These are phyloP conservation scores for Lactarius tabidus DNA, from an alignment of 768 basidiomycete genomes.

Conservation along the genomic window DNA sequence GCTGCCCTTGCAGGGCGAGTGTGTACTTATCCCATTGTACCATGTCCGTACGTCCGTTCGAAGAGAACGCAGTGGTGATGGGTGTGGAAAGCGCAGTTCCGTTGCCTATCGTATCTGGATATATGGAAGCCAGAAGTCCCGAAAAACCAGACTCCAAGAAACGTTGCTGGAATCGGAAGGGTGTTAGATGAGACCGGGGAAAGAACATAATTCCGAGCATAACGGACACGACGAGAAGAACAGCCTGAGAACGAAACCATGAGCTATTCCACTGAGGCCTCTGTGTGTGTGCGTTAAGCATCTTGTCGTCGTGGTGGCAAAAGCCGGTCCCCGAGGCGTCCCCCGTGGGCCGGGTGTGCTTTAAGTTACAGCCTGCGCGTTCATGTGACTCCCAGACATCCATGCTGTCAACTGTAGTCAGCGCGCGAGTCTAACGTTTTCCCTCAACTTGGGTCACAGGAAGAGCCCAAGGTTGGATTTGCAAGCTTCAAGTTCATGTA, in stretches of 20 bases:
- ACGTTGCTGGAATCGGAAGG: not conserved
- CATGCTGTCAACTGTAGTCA: not conserved
- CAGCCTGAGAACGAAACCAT: not conserved
- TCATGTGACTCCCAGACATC: too few species aligned
- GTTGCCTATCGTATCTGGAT: not conserved
- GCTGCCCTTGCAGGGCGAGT: conserved; percentile 24
- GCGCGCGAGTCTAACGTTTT: too few species aligned
- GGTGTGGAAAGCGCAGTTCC: not conserved
- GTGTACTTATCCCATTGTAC: conserved; percentile 27
- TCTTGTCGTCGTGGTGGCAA: not conserved
- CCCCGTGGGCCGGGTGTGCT: not conserved
- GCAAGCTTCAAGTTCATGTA: too few species aligned
- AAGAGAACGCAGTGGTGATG: not conserved
- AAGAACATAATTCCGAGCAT: not conserved
- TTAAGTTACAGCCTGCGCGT: not conserved
- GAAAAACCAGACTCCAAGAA: not conserved
- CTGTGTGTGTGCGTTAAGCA: not conserved
- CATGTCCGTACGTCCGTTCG: conserved; percentile 20
- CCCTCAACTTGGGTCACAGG: too few species aligned
- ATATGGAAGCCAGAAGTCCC: not conserved
- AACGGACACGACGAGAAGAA: conserved; percentile 1
- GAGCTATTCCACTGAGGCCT: not conserved
- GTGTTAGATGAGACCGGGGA: not conserved
- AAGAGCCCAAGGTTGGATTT: too few species aligned
- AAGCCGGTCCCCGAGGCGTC: not conserved